phyloP scores from a whole-genome alignment of 2,329 filamentous ascomycete genomes.

The Nemania sp. region DNA sequence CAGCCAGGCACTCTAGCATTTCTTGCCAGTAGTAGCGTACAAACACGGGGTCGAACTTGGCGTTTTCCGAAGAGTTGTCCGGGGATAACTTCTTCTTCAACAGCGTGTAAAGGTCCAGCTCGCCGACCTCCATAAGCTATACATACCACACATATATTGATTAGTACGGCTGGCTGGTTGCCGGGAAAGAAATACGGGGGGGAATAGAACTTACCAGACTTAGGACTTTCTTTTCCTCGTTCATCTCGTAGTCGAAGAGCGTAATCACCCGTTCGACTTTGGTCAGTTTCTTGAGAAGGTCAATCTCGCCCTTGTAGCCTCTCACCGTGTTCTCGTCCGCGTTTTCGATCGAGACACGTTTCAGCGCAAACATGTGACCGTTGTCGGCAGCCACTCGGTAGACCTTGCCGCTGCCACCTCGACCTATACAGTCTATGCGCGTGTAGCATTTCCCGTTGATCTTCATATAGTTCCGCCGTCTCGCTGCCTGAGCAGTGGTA shows the following conservation, averaged over 20 bases:
- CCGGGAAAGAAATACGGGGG: not conserved
- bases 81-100: slow-evolving; percentile 73
- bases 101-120: slow-evolving; percentile 88
- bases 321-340: slow-evolving; percentile 82
- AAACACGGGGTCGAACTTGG: slow-evolving; percentile 83
- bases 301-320: slow-evolving; percentile 95
- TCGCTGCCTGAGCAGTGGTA: slow-evolving; percentile 71
- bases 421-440: slow-evolving; percentile 85
- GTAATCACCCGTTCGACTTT: slow-evolving; percentile 89
- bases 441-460: slow-evolving; percentile 93
- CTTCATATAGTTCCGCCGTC: slow-evolving; percentile 80
- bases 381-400: slow-evolving; percentile 98
- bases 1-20: slow-evolving; percentile 93
- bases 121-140: slow-evolving; percentile 97
- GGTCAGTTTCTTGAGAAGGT: slow-evolving; percentile 79
- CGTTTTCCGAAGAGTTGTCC: slow-evolving; percentile 55
- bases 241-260: slow-evolving; percentile 90
- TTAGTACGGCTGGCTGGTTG: slow-evolving; percentile 27
- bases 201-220: slow-evolving; percentile 67
- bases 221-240: slow-evolving; percentile 86
- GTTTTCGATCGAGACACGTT: slow-evolving; percentile 88
- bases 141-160: not conserved
- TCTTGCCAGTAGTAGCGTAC: slow-evolving; percentile 99
- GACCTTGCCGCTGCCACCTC: slow-evolving; percentile 91
- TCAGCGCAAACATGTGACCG: slow-evolving; percentile 91